phyloP scores from a whole-genome alignment of 2,329 filamentous ascomycete species.

The Neopestalotiopsis clavispora region DNA sequence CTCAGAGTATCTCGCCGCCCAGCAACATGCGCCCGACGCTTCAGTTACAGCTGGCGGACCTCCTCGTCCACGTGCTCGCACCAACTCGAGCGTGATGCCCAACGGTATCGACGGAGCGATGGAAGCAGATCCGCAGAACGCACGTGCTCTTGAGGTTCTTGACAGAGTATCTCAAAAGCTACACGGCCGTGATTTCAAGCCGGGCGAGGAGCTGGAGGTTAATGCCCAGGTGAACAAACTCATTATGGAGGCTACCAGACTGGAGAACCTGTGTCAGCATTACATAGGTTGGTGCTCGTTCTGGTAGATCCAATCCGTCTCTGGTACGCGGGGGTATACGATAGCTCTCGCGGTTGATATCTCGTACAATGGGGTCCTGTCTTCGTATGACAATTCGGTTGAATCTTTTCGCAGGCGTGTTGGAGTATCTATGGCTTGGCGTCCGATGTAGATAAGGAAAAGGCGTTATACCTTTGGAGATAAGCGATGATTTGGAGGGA shows the following conservation, averaged over 20 bases:
- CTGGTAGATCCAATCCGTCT: conserved; percentile 66
- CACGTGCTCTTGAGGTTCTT: conserved; percentile 88
- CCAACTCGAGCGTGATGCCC: conserved; percentile 56
- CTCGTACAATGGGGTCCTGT: neutral
- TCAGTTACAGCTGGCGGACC: conserved; percentile 49
- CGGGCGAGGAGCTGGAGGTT: conserved; percentile 81
- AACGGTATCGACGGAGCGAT: conserved; percentile 40
- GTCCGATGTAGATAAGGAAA: conserved; percentile 1
- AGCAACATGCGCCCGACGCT: conserved; percentile 25
- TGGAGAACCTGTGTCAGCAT: conserved; percentile 98
- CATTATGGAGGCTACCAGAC: conserved; percentile 91
- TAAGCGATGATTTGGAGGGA: neutral
- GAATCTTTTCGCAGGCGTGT: conserved; percentile 1
- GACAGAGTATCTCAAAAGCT: conserved; percentile 94
- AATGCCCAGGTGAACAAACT: conserved; percentile 92
- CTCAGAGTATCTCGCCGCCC: conserved; percentile 59
- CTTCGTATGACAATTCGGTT: neutral
- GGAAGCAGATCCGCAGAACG: conserved; percentile 82
- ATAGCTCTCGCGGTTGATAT: neutral
- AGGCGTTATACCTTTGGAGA: neutral
- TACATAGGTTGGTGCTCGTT: conserved; percentile 99
- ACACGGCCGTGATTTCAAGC: conserved; percentile 90
- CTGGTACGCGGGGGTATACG: neutral
- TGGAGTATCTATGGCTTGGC: conserved; percentile 10
- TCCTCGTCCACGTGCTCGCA: conserved; percentile 60